Conservation (phyloP, 768 basidiomycete species). For the Hydnum rufescens region DNA sequence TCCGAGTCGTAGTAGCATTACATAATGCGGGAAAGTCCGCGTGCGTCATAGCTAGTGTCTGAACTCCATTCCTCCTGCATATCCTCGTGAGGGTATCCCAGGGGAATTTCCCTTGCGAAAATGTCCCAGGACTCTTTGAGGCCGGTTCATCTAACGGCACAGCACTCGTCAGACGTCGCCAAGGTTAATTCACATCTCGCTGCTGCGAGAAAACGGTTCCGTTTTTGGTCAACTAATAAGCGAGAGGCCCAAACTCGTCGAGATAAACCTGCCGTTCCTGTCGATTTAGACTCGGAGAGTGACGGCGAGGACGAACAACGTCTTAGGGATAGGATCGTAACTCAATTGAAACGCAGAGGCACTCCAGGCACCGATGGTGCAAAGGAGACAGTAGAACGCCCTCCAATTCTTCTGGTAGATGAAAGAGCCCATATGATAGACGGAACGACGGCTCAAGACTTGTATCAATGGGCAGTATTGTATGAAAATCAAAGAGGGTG, state of each 20-base stretch:
- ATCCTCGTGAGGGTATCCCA: too few species aligned
- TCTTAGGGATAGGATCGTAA: neutral
- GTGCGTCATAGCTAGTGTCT: too few species aligned
- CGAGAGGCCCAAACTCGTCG: neutral
- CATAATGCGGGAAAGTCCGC: too few species aligned
- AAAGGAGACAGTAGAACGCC: neutral
- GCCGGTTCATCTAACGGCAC: neutral
- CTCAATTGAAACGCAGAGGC: neutral
- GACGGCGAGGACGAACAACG: neutral
- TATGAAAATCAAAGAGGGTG: conserved; percentile 77
- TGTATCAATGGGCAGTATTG: conserved; percentile 56
- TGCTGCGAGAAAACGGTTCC: neutral
- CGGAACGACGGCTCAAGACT: too few species aligned
- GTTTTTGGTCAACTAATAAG: neutral
- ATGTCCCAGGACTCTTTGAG: too few species aligned
- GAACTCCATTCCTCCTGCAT: too few species aligned
- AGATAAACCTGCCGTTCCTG: neutral
- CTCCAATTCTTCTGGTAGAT: neutral
- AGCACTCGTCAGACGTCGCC: neutral
- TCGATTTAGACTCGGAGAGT: neutral
- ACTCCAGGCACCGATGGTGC: neutral
- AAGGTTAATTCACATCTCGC: neutral
- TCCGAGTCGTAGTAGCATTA: too few species aligned
- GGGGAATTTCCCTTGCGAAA: too few species aligned
- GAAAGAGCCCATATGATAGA: neutral